phyloP scores from a whole-genome alignment of 2,329 filamentous ascomycete genomes.

The Clarireedia homoeocarpa region DNA sequence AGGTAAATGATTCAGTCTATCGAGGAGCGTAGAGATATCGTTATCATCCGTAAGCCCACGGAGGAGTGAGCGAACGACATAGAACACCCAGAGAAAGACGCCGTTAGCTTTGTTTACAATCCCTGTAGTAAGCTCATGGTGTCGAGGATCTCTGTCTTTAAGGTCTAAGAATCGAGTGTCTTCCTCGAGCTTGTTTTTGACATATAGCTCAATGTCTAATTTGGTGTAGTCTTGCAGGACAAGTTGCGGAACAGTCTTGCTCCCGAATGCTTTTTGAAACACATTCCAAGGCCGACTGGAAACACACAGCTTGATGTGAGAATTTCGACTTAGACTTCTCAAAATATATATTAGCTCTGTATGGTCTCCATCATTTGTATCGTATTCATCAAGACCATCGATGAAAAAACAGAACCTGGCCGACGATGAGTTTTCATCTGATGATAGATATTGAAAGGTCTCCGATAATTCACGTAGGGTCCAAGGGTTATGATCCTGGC shows the following conservation, averaged over 20 bases:
- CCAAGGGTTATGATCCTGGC: background rate
- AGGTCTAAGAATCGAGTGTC: background rate
- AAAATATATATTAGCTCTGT: background rate
- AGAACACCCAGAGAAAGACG: background rate
- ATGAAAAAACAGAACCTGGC: background rate
- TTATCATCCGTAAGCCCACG: background rate
- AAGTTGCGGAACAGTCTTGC: background rate
- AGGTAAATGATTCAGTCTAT: background rate
- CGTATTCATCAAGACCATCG: background rate
- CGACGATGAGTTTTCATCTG: background rate
- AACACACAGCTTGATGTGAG: background rate
- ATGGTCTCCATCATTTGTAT: background rate
- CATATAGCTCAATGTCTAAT: background rate
- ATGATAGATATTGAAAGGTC: background rate
- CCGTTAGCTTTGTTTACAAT: background rate
- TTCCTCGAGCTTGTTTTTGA: background rate
- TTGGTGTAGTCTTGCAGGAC: background rate
- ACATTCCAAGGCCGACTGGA: conserved; percentile 1
- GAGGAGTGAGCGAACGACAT: background rate
- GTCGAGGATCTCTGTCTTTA: background rate
- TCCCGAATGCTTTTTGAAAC: background rate
- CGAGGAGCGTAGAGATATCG: background rate
- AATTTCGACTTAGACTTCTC: background rate
- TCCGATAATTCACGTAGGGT: background rate
- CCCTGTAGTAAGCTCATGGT: background rate